phyloP scores from a whole-genome alignment of 2,329 filamentous ascomycete genomes.

The Lasiodiplodia sp. region DNA sequence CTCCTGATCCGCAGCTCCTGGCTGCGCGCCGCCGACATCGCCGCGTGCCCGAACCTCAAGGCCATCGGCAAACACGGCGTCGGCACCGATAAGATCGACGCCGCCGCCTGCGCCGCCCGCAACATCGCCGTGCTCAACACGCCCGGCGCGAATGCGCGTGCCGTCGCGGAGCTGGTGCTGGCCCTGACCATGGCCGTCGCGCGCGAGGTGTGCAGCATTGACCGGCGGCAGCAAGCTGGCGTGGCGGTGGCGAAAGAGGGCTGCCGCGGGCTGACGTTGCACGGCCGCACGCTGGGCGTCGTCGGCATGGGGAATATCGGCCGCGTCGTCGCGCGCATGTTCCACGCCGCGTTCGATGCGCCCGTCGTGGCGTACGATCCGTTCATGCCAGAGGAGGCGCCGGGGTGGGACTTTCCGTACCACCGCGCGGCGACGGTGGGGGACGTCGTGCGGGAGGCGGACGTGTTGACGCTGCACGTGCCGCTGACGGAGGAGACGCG shows the following conservation, averaged over 20 bases:
- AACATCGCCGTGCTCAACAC: slow-evolving; percentile 58
- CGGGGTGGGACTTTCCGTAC: slow-evolving; percentile 36
- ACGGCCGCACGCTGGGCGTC: slow-evolving; percentile 55
- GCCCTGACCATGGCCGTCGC: slow-evolving; percentile 46
- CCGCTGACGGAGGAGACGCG: slow-evolving; percentile 38
- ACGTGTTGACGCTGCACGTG: slow-evolving; percentile 37
- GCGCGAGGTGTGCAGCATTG: slow-evolving; percentile 36
- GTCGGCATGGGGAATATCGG: slow-evolving; percentile 55
- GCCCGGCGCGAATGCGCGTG: slow-evolving; percentile 54
- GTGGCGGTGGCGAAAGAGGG: slow-evolving; percentile 48
- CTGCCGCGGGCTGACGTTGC: slow-evolving; percentile 50
- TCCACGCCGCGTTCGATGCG: slow-evolving; percentile 48
- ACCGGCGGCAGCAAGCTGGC: slow-evolving; percentile 44
- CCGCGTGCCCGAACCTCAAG: slow-evolving; percentile 45
- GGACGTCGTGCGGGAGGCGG: slow-evolving; percentile 32
- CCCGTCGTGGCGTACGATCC: slow-evolving; percentile 51
- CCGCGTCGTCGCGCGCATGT: slow-evolving; percentile 34
- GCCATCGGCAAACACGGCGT: slow-evolving; percentile 59
- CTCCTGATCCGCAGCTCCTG: slow-evolving; percentile 50
- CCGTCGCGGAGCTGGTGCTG: slow-evolving; percentile 52
- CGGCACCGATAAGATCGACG: slow-evolving; percentile 57
- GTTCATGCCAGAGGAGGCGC: slow-evolving; percentile 52
- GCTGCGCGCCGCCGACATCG: slow-evolving; percentile 50
- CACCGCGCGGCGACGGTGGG: slow-evolving; percentile 35
- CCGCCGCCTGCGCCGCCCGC: slow-evolving; percentile 46